Evolutionary conservation across 192 early-diverging fungal species (phyloP).

Genomic region (Thamnidium elegans): DNA sequence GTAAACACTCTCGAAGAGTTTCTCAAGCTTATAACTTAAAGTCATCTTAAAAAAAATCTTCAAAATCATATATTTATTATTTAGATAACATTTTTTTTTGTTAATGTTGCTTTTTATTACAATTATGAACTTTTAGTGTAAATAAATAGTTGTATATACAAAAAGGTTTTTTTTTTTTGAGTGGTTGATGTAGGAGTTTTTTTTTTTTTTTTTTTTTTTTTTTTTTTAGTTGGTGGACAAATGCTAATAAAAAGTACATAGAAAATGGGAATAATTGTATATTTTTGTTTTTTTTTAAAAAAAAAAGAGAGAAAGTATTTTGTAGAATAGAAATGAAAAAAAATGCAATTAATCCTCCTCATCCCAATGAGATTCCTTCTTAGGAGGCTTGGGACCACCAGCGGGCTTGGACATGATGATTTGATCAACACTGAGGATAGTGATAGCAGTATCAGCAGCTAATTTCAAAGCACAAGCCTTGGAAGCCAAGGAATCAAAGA

Average conservation of each 20-base stretch:
- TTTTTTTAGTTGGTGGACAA: background rate
- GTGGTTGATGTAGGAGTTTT: background rate
- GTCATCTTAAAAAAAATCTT: slow-evolving; percentile 5
- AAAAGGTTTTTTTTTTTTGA: background rate
- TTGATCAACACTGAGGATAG: slow-evolving; percentile 96
- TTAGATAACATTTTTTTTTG: background rate
- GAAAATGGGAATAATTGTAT: background rate
- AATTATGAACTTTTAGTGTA: background rate
- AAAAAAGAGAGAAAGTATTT: background rate
- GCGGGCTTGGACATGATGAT: background rate
- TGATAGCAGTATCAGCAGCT: slow-evolving; percentile 89
- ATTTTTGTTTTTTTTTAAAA: background rate
- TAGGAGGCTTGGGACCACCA: background rate
- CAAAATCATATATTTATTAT: too few relatives aligned
- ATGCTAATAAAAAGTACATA: background rate
- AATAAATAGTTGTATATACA: background rate
- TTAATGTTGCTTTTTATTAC: background rate
- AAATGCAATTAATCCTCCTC: background rate
- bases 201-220: background rate
- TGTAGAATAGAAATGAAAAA: background rate
- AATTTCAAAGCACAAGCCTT: slow-evolving; percentile 90
- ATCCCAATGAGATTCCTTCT: background rate
- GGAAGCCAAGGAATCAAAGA: slow-evolving; percentile 76
- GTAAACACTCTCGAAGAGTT: slow-evolving; percentile 11
- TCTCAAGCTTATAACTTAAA: slow-evolving; percentile 17